Conservation (phyloP, 2,329 filamentous ascomycete genomes). For the Boeremia lycopersici region DNA sequence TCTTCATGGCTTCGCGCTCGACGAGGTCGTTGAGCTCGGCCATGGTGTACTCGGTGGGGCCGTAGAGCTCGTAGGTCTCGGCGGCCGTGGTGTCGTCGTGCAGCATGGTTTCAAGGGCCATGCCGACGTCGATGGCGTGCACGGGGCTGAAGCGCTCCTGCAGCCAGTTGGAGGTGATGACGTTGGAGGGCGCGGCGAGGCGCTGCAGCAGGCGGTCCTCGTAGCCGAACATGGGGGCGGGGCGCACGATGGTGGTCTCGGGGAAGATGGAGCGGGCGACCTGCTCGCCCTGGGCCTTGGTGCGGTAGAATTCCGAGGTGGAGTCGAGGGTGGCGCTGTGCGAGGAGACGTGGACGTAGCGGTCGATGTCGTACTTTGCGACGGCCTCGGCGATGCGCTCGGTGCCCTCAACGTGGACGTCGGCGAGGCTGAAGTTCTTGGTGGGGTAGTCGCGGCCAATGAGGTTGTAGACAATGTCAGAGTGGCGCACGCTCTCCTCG, state of each 20-base stretch:
- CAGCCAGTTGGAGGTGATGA: conserved; percentile 93
- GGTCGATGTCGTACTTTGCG: conserved; percentile 97
- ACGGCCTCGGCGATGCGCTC: conserved; percentile 92
- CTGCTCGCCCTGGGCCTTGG: conserved; percentile 86
- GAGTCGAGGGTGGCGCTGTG: conserved; percentile 86
- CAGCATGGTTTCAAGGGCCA: conserved; percentile 86
- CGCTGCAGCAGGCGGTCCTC: conserved; percentile 91
- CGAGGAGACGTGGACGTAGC: conserved; percentile 95
- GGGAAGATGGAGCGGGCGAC: conserved; percentile 89
- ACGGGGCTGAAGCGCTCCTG: conserved; percentile 89
- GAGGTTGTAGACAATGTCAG: conserved; percentile 96
- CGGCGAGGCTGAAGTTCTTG: conserved; percentile 94
- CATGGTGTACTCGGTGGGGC: conserved; percentile 89
- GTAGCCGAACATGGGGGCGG: conserved; percentile 91
- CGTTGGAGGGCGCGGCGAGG: conserved; percentile 78
- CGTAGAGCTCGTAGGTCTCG: conserved; percentile 93
- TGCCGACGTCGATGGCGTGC: conserved; percentile 89
- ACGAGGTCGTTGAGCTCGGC: conserved; percentile 85
- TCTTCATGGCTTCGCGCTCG: conserved; percentile 89
- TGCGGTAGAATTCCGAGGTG: conserved; percentile 84
- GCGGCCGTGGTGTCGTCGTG: conserved; percentile 88
- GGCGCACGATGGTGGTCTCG: conserved; percentile 94
- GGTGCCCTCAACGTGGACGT: conserved; percentile 91
- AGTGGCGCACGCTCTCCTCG: conserved; percentile 95
- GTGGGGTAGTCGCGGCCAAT: conserved; percentile 94